Evolutionary conservation across 164 flowering plant species (phyloP).

Genomic region (Malania oleifera): DNA sequence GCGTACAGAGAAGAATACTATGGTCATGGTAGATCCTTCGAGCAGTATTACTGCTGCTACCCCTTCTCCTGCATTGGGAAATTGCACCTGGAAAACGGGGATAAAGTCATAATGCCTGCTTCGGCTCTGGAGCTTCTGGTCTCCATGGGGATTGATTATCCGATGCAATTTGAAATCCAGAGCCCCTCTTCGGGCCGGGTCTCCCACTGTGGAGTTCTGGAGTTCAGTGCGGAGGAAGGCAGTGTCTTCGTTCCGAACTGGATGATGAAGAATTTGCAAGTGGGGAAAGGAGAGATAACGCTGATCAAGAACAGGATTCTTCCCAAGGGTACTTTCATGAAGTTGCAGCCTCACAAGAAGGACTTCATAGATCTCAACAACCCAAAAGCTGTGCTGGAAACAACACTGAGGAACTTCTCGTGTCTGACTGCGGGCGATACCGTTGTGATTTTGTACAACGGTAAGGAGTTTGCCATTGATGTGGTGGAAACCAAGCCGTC

Average conservation of each 20-base stretch:
- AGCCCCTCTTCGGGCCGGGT: neutral
- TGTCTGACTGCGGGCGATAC: slow-evolving; percentile 8
- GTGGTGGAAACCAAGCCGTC: slow-evolving; percentile 5
- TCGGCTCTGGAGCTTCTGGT: slow-evolving; percentile 10
- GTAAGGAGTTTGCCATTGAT: too few species aligned
- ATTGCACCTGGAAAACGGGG: too few species aligned
- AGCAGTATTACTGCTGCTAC: too few species aligned
- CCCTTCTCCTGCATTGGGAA: too few species aligned
- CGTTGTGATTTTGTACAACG: too few species aligned
- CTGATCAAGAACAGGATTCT: neutral
- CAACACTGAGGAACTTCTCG: neutral
- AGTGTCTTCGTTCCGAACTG: slow-evolving; percentile 7
- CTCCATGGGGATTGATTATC: neutral
- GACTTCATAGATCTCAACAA: neutral
- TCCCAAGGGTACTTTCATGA: slow-evolving; percentile 4
- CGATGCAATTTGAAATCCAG: slow-evolving; percentile 5
- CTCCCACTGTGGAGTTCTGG: slow-evolving; percentile 11
- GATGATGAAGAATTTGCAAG: slow-evolving; percentile 8
- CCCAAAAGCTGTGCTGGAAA: slow-evolving; percentile 5
- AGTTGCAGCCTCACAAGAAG: slow-evolving; percentile 7
- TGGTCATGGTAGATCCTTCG: too few species aligned
- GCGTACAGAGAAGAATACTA: too few species aligned
- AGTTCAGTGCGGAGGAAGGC: slow-evolving; percentile 15
- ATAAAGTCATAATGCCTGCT: slow-evolving; percentile 14
- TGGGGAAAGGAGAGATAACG: neutral